phyloP scores from a whole-genome alignment of 2,329 filamentous ascomycete species.

The Cladosporium austrohemisphaericum region DNA sequence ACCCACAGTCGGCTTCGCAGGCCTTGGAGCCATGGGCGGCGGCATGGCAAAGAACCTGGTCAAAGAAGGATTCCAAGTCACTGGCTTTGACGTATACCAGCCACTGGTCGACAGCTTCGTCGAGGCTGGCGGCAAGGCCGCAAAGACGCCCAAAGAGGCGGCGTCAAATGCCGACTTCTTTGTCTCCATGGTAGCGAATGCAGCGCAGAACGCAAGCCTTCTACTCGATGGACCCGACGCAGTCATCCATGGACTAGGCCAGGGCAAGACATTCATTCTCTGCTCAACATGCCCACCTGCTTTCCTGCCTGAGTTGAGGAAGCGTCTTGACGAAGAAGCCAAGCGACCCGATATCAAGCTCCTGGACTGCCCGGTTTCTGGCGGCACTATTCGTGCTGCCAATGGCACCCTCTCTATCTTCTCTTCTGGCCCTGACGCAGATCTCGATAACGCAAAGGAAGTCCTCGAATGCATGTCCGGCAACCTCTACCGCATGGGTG shows the following conservation, averaged over 20 bases:
- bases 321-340: slow-evolving; percentile 49
- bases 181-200: slow-evolving; percentile 73
- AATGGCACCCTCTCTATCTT: slow-evolving; percentile 74
- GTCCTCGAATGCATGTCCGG: slow-evolving; percentile 64
- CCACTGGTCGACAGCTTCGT: slow-evolving; percentile 65
- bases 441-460: slow-evolving; percentile 53
- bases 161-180: slow-evolving; percentile 59
- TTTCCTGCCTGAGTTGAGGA: slow-evolving; percentile 59
- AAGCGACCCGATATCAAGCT: slow-evolving; percentile 62
- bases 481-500: slow-evolving; percentile 58
- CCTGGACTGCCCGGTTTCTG: slow-evolving; percentile 70
- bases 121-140: slow-evolving; percentile 57
- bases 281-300: slow-evolving; percentile 68
- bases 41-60: slow-evolving; percentile 75
- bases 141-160: slow-evolving; percentile 58
- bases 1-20: slow-evolving; percentile 53
- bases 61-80: slow-evolving; percentile 62
- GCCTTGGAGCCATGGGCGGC: slow-evolving; percentile 77
- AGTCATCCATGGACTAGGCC: slow-evolving; percentile 51
- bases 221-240: slow-evolving; percentile 58
- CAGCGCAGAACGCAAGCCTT: slow-evolving; percentile 63
- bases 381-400: slow-evolving; percentile 64
- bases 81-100: slow-evolving; percentile 67
- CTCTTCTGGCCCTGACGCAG: slow-evolving; percentile 56
- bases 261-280: slow-evolving; percentile 59